Percentiles rank a stretch among this genome's conserved stretches.
Evolutionary conservation across 78 protist species (phyloP).

Genomic region (Polysphondylium violaceum): DNA sequence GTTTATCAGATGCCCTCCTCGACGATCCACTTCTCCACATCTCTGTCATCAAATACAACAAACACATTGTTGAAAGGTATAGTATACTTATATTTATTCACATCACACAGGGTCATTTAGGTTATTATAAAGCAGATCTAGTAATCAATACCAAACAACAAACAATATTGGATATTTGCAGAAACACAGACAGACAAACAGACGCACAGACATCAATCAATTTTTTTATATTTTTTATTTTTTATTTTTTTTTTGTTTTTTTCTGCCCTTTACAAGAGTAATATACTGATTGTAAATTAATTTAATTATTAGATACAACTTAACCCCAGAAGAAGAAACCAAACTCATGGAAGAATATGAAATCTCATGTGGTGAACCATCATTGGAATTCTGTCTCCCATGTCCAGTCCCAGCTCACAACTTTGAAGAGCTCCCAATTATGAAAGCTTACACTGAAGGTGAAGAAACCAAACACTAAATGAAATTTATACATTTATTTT

Average conservation of each 20-base stretch:
- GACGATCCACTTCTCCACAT: constrained; percentile 78
- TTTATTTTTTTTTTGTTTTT: too few relatives aligned
- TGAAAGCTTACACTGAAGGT: background rate
- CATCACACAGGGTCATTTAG: background rate
- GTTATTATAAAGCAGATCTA: too few relatives aligned
- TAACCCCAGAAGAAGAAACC: constrained; percentile 72
- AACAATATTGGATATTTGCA: too few relatives aligned
- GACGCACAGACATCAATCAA: too few relatives aligned
- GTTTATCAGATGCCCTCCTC: constrained; percentile 70
- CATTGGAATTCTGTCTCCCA: constrained; percentile 29
- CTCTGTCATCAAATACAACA: constrained; percentile 74
- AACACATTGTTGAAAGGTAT: constrained; percentile 60
- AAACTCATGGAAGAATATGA: constrained; percentile 43
- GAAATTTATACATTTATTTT: too few relatives aligned
- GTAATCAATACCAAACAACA: background rate
- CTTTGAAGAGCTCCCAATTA: constrained; percentile 59
- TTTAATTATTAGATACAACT: constrained; percentile 42
- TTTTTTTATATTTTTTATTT: too few relatives aligned
- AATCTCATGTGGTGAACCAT: constrained; percentile 28
- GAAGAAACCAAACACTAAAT: too few relatives aligned
- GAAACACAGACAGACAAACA: too few relatives aligned
- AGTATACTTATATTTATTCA: background rate
- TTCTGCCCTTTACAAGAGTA: too few relatives aligned
- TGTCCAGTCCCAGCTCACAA: constrained; percentile 75
- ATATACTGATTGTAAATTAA: too few relatives aligned